These are phyloP conservation scores for Astrephomene gubernaculifera DNA, from an alignment of 139 green algal species.

Conservation along the genomic window DNA sequence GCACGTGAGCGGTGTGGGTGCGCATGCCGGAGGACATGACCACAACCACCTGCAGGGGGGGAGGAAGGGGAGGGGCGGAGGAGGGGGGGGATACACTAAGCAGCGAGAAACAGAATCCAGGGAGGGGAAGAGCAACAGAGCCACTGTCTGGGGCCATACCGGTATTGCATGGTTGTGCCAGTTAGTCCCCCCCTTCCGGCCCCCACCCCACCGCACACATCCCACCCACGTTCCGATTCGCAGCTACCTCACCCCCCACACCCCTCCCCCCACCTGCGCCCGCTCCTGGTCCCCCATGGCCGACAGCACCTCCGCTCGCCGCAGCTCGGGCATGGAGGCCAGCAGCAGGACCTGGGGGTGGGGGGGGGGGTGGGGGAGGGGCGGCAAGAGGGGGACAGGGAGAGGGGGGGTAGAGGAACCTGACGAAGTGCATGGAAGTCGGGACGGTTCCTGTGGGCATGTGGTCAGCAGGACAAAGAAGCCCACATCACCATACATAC, in stretches of 20 bases:
- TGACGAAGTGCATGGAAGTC: too few species aligned
- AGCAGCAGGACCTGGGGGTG: conserved; percentile 27
- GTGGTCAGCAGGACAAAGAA: neutral
- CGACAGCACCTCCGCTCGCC: conserved; percentile 39
- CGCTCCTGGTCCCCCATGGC: conserved; percentile 50
- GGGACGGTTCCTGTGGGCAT: too few species aligned
- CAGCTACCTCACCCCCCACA: neutral
- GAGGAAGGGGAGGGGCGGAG: neutral
- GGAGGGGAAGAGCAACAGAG: conserved; percentile 32
- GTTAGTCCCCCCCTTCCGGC: neutral
- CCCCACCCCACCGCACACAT: neutral
- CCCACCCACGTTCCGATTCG: too few species aligned
- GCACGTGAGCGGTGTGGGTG: conserved; percentile 1
- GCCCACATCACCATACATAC: too few species aligned
- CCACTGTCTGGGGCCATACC: neutral
- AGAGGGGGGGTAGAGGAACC: neutral
- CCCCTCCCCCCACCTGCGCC: neutral
- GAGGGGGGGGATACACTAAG: neutral
- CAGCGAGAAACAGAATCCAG: too few species aligned
- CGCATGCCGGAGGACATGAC: conserved; percentile 44
- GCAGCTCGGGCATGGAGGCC: conserved; percentile 1
- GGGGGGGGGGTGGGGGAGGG: neutral
- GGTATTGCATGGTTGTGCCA: neutral
- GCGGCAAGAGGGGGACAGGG: neutral
- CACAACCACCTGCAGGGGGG: conserved; percentile 23